Percentiles rank a stretch among this genome's conserved stretches.
These are phyloP conservation scores for Penicillium fimorum DNA, from an alignment of 495 filamentous ascomycete genomes.

Conservation along the genomic window DNA sequence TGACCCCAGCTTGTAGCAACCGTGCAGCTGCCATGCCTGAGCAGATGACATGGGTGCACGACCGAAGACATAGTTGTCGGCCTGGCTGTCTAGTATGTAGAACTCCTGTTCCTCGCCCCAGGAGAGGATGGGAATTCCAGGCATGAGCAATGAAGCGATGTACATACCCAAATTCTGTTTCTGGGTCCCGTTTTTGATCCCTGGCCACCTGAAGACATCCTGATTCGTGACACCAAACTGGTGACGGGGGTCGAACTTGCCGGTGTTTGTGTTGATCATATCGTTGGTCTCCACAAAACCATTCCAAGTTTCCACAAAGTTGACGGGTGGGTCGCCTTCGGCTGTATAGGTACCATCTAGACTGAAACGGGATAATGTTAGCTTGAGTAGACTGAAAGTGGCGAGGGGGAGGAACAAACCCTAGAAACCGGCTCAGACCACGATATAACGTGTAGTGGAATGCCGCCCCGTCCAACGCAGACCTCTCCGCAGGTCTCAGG, in stretches of 20 bases:
- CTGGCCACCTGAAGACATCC: conserved; percentile 53
- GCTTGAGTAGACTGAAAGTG: neutral
- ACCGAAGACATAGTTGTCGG: conserved; percentile 49
- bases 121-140: conserved; percentile 45
- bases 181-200: conserved; percentile 47
- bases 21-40: conserved; percentile 51
- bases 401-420: conserved; percentile 16
- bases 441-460: conserved; percentile 51
- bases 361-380: conserved; percentile 2
- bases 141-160: conserved; percentile 45
- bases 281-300: conserved; percentile 43
- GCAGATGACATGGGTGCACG: conserved; percentile 46
- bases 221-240: conserved; percentile 51
- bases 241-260: conserved; percentile 49
- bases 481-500: conserved; percentile 31
- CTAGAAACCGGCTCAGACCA: conserved; percentile 44
- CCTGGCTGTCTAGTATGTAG: conserved; percentile 48
- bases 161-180: conserved; percentile 45
- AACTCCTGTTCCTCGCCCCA: conserved; percentile 55
- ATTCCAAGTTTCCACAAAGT: conserved; percentile 45
- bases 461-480: conserved; percentile 42
- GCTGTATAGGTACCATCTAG: conserved; percentile 44
- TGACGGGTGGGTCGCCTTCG: conserved; percentile 37
- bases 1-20: conserved; percentile 48
- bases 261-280: conserved; percentile 47